phyloP scores from a whole-genome alignment of 1,139 yeast species.

The Candida glucosophila region DNA sequence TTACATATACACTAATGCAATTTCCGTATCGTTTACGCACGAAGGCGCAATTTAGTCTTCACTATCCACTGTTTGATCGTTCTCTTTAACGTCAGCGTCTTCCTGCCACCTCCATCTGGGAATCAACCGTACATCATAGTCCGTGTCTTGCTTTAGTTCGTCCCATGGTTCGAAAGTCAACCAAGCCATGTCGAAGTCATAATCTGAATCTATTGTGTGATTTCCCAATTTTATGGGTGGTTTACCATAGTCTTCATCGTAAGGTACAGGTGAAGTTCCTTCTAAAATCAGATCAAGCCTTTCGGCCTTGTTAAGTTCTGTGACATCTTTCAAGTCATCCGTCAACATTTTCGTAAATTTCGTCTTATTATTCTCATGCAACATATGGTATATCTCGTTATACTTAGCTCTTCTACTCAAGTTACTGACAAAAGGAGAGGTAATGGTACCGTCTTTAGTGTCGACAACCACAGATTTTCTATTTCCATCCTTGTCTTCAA shows the following conservation, averaged over 20 bases:
- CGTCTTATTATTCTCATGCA: slow-evolving; percentile 15
- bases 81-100: slow-evolving; percentile 4
- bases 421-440: slow-evolving; percentile 4
- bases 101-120: slow-evolving; percentile 25
- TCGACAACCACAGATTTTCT: slow-evolving; percentile 1
- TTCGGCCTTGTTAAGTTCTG: slow-evolving; percentile 29
- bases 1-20: slow-evolving; percentile 1
- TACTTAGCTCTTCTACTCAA: slow-evolving; percentile 14
- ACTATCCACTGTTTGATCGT: background rate
- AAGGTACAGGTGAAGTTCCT: slow-evolving; percentile 16
- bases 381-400: slow-evolving; percentile 17
- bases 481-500: slow-evolving; percentile 4
- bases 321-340: slow-evolving; percentile 20
- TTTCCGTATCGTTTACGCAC: slow-evolving; percentile 1
- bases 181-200: slow-evolving; percentile 40
- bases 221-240: slow-evolving; percentile 33
- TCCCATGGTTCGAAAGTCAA: slow-evolving; percentile 46
- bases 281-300: slow-evolving; percentile 30
- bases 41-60: background rate
- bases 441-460: slow-evolving; percentile 1
- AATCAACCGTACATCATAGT: slow-evolving; percentile 35
- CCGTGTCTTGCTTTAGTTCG: slow-evolving; percentile 36
- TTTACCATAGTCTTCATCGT: slow-evolving; percentile 20
- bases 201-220: slow-evolving; percentile 28
- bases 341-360: slow-evolving; percentile 15